A percentile compares a stretch with the other conserved stretches of the same genome.
Evolutionary conservation across 116 monocot species (phyloP).

Genomic region (Phalaenopsis hybrid): DNA sequence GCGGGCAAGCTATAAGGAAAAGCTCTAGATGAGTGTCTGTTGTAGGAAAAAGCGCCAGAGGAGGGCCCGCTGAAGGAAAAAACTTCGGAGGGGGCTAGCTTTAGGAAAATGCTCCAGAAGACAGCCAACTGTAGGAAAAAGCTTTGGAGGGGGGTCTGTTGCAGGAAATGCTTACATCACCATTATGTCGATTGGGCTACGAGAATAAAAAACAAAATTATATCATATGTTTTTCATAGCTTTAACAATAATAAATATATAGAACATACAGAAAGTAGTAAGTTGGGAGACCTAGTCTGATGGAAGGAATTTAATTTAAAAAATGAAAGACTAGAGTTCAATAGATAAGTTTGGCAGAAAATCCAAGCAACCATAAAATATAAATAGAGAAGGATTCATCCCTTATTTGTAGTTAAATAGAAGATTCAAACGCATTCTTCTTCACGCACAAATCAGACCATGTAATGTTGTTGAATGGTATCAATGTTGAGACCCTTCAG

Average conservation of each 20-base stretch:
- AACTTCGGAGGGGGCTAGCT: no score
- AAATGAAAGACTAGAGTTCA: not conserved
- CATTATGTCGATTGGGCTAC: not conserved
- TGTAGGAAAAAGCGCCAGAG: no score
- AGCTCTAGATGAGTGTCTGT: no score
- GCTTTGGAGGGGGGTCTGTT: no score
- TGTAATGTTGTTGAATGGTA: slow-evolving; percentile 72
- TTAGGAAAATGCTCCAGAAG: no score
- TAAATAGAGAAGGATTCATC: not conserved
- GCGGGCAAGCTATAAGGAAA: no score
- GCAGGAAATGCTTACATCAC: no score
- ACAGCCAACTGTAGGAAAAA: no score
- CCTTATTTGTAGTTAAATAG: not conserved
- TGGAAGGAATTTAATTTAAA: not conserved
- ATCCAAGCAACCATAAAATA: not conserved
- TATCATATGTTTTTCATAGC: not conserved
- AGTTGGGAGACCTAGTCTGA: not conserved
- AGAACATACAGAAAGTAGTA: not conserved
- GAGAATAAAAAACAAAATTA: not conserved
- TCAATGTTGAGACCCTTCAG: slow-evolving; percentile 77
- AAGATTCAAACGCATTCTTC: not conserved
- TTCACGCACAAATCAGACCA: slow-evolving; percentile 20
- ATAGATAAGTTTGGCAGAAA: not conserved
- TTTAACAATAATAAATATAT: slow-evolving; percentile 1
- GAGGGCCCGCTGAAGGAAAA: no score